Conservation (phyloP, 257 asterid species). For the Eustoma russellianum region DNA sequence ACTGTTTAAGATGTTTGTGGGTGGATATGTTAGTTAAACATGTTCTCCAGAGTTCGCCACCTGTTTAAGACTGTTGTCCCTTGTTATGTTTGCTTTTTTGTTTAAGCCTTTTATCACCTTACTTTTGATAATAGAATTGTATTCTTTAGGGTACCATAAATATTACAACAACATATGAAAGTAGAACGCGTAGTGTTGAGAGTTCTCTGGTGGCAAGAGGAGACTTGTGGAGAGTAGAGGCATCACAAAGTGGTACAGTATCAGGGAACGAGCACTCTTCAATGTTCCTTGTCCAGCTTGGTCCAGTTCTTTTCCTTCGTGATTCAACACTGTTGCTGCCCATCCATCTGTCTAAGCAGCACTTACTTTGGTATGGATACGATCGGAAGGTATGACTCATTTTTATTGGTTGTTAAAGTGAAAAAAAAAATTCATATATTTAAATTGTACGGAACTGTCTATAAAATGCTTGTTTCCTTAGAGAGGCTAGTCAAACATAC, state of each 20-base stretch:
- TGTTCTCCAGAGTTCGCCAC: not conserved
- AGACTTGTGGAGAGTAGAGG: slow-evolving; percentile 96
- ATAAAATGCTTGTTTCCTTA: not conserved
- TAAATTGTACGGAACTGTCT: slow-evolving; percentile 1
- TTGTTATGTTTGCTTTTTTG: no score
- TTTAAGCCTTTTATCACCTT: not conserved
- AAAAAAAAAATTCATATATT: not conserved
- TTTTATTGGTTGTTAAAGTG: not conserved
- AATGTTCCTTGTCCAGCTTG: slow-evolving; percentile 88
- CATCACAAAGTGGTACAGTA: slow-evolving; percentile 77
- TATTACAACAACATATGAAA: slow-evolving; percentile 70
- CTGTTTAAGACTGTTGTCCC: not conserved
- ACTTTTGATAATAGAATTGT: not conserved
- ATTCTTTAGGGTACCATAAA: slow-evolving; percentile 71
- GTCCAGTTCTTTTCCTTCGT: slow-evolving; percentile 91
- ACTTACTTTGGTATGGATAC: slow-evolving; percentile 96
- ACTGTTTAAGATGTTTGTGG: no score
- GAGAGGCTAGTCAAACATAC: not conserved
- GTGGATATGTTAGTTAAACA: no score
- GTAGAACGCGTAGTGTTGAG: slow-evolving; percentile 60
- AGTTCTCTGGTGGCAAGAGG: slow-evolving; percentile 88
- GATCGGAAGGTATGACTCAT: slow-evolving; percentile 72
- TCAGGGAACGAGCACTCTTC: slow-evolving; percentile 72
- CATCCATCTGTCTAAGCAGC: slow-evolving; percentile 90
- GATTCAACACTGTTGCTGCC: slow-evolving; percentile 98